Evolutionary conservation across 106 monocot genomes (phyloP), one percentile per base, ranked within the genome.

Genomic region (Dendrobium catenatum): DNA sequence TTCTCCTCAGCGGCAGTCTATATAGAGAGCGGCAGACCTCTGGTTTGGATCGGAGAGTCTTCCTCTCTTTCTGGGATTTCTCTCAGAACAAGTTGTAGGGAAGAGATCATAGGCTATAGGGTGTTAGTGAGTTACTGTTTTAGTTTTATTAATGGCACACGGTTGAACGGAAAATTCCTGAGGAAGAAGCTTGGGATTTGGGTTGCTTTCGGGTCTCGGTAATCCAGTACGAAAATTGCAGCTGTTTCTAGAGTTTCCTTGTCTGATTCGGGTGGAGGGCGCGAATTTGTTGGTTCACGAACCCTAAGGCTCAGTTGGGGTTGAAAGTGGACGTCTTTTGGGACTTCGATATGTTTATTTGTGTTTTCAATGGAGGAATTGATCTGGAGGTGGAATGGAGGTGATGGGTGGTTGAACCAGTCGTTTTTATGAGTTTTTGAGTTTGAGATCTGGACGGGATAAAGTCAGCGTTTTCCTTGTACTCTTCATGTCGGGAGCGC

Each of bases 351-450:
- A 26, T 66, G 64, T 22, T 66, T 24, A 10, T 26, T 26, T 66
- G 64, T 8, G 64, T 5, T 66, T 66, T 66, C 64, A 3, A 66
- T 66, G 64, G 64, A 66, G 64, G 64, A 66, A 4, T 66, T 66
- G 64, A 66, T 66, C 24, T 6, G 64, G 64, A 24, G 13, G 13
- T 13, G 64, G 64, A 66, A 24, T 24, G 22, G 64, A 24, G 78
- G 89, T 93, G 3, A 90, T 66, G 43, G 13, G 10, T 10, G 90
- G 92, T 20, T 90, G 92, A 29, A 90, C 89, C 92, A 90, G 89
- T 0, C 80, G 17, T 55, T 78, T 37, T 40, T 70, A 10, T 72
- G 40, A 72, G 72, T 33, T 72, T 72, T 72, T 40, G 37, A 72
- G 40, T 17, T 72, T 29, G 51, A 40, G 15, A 72, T 72, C 72